Base-by-base conservation (phyloP, 305 asterid genomes). In the Rubia tinctorum region DNA sequence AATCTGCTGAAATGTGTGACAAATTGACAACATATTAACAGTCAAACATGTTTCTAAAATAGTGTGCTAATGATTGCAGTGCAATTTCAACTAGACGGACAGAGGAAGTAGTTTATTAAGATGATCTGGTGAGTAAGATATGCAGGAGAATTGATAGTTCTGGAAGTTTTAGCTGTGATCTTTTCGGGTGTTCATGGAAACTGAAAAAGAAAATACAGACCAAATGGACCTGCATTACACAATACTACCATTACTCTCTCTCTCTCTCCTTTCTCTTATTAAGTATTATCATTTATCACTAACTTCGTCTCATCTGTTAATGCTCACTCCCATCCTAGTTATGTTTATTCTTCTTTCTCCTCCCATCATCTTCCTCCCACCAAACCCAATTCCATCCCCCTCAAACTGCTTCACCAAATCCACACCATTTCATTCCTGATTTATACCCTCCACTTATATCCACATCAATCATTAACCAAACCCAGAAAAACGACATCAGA, bases 91-190 rank as follows among this genome's bases (percentile, higher is more conserved):
- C n/a, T n/a, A n/a, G n/a, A n/a, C n/a, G n/a, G n/a, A n/a, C n/a
- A n/a, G n/a, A n/a, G n/a, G n/a, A n/a, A n/a, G 2, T 58, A 58
- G 25, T 58, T 22, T 20, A n/a, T 7, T 56, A 18, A 56, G 20
- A 17, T 8, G 30, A 56, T n/a, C 13, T n/a, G n/a, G 61, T 55
- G 61, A 76, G 76, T 59, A 72, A 75, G 79, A 80, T 76, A 63
- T 77, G 78, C 47, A 74, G 72, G 77, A 74, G 5, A n/a, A 25
- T 40, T 3, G 30, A 80, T 78, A 61, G 67, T 70, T 75, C 82
- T 77, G 76, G 86, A 75, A 76, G 77, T 82, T 80, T 51, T 77
- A 75, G 82, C 86, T 70, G 82, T 77, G 60, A 78, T 82, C 86
- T 79, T 77, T 85, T 80, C 71, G 69, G 44, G 71, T 69, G 30